phyloP scores from a whole-genome alignment of 2,329 filamentous ascomycete genomes.

The Penicillium olsonii region DNA sequence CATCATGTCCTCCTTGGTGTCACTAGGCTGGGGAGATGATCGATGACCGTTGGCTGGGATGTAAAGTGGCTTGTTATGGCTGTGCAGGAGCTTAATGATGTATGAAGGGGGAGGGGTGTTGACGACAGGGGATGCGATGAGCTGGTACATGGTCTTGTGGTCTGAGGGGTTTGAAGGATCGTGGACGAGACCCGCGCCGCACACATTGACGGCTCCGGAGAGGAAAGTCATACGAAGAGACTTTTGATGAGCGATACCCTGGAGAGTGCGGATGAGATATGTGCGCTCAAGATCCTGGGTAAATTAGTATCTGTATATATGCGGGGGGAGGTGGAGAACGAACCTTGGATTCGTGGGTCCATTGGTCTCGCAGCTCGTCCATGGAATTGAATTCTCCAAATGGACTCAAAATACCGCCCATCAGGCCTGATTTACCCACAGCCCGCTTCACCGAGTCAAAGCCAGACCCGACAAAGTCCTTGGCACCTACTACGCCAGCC shows the following conservation, averaged over 20 bases:
- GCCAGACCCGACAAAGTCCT: conserved; percentile 86
- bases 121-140: conserved; percentile 90
- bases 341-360: conserved; percentile 95
- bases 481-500: conserved; percentile 91
- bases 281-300: conserved; percentile 83
- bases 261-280: conserved; percentile 91
- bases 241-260: conserved; percentile 94
- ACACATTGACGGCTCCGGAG: conserved; percentile 84
- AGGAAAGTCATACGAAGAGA: conserved; percentile 96
- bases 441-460: conserved; percentile 96
- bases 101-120: conserved; percentile 83
- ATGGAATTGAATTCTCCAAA: conserved; percentile 95
- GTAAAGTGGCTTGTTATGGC: conserved; percentile 85
- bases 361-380: conserved; percentile 93
- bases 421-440: conserved; percentile 90
- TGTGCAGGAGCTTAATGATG: conserved; percentile 88
- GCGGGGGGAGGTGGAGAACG: conserved; percentile 2
- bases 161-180: conserved; percentile 88
- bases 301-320: background rate
- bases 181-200: conserved; percentile 89
- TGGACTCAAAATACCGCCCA: conserved; percentile 93
- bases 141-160: conserved; percentile 99
- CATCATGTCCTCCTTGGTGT: conserved; percentile 99
- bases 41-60: conserved; percentile 83
- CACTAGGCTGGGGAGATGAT: conserved; percentile 67